A percentile compares a stretch with the other conserved stretches of the same genome.
These are phyloP conservation scores for Tillandsia leiboldiana DNA, from an alignment of 176 grass and related monocot species.

Conservation along the genomic window DNA sequence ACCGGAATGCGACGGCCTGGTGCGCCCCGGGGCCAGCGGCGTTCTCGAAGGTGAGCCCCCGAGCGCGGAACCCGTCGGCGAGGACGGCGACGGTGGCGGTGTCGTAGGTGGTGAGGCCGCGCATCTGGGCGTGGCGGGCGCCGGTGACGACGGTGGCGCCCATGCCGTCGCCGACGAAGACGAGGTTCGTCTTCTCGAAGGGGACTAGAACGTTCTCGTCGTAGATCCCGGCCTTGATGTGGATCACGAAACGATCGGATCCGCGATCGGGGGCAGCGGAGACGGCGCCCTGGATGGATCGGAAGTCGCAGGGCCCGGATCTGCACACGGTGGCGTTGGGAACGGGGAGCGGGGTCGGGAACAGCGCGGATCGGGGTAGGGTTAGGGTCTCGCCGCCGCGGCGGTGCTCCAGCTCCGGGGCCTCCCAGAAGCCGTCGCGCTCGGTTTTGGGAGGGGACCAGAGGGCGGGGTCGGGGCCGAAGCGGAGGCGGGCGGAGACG, in stretches of 20 bases:
- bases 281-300: slow-evolving; percentile 42
- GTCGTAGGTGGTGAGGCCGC: slow-evolving; percentile 40
- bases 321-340: slow-evolving; percentile 49
- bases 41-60: slow-evolving; percentile 69
- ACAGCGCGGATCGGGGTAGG: not conserved
- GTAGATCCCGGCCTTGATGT: slow-evolving; percentile 42
- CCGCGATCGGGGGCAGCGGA: slow-evolving; percentile 33
- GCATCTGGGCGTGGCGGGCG: slow-evolving; percentile 33
- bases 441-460: slow-evolving; percentile 12
- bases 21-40: slow-evolving; percentile 43
- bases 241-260: slow-evolving; percentile 26
- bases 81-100: slow-evolving; percentile 35
- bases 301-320: slow-evolving; percentile 26
- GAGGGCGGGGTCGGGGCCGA: slow-evolving; percentile 6
- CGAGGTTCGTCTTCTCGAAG: slow-evolving; percentile 53
- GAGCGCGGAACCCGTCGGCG: slow-evolving; percentile 59
- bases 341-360: slow-evolving; percentile 24
- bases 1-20: slow-evolving; percentile 67
- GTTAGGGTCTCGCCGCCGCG: not conserved
- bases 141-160: slow-evolving; percentile 50
- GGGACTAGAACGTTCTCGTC: slow-evolving; percentile 47
- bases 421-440: slow-evolving; percentile 30
- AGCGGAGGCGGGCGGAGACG: slow-evolving; percentile 23
- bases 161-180: slow-evolving; percentile 47
- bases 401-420: not conserved